Evolutionary conservation across 148 eudicot species (phyloP).

Genomic region (Camellia japonica): DNA sequence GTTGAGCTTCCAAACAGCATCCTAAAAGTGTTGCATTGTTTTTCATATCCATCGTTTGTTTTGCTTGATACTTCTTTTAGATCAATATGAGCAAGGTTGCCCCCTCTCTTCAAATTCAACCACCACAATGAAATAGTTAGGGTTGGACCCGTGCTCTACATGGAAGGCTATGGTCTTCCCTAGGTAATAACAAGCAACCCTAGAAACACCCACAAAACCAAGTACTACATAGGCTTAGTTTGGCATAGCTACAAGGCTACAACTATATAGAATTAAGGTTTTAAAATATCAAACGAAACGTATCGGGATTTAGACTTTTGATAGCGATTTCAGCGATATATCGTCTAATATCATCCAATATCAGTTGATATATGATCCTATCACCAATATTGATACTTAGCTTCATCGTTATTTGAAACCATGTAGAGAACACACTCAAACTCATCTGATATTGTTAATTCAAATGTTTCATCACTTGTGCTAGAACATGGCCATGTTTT

Average conservation of each 20-base stretch:
- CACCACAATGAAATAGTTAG: slow-evolving; percentile 31
- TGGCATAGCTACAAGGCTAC: too few relatives aligned
- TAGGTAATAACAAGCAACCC: slow-evolving; percentile 40
- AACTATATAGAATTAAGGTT: too few relatives aligned
- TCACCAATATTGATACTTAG: too few relatives aligned
- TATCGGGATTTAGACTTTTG: too few relatives aligned
- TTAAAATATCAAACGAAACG: too few relatives aligned
- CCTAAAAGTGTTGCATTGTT: slow-evolving; percentile 44
- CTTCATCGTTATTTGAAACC: too few relatives aligned
- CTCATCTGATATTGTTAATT: neutral
- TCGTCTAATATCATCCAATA: too few relatives aligned
- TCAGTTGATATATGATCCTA: too few relatives aligned
- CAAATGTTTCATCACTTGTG: neutral
- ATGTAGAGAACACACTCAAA: too few relatives aligned
- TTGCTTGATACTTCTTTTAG: slow-evolving; percentile 20
- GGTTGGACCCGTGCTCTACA: slow-evolving; percentile 43
- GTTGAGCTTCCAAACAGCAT: slow-evolving; percentile 42
- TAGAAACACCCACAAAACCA: neutral
- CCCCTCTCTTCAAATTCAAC: slow-evolving; percentile 43
- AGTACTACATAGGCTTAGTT: neutral
- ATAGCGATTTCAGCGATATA: too few relatives aligned
- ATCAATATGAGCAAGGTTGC: slow-evolving; percentile 33
- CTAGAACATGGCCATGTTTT: too few relatives aligned
- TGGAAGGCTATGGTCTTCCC: slow-evolving; percentile 32
- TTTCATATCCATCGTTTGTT: slow-evolving; percentile 21